Percentiles rank a stretch among this genome's conserved stretches.
Evolutionary conservation across 345 rosid genomes (phyloP).

Genomic region (Firmiana major): DNA sequence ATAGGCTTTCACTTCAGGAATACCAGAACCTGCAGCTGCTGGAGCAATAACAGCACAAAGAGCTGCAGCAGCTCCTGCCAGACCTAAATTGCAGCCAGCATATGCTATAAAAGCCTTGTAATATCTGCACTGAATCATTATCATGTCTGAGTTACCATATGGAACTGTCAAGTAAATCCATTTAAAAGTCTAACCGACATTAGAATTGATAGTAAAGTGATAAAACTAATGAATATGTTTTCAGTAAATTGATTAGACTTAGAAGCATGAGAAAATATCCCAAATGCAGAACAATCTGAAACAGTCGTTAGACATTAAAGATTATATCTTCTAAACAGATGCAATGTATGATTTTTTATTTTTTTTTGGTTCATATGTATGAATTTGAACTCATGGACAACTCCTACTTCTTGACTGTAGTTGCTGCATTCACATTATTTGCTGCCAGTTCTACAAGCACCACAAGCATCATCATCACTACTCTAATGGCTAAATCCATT

Average conservation of each 20-base stretch:
- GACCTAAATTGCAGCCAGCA: slow-evolving; percentile 32
- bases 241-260: neutral
- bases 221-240: neutral
- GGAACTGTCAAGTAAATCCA: neutral
- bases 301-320: neutral
- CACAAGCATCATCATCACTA: too few species aligned
- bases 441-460: too few species aligned
- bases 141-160: slow-evolving; percentile 9
- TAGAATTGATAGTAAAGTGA: neutral
- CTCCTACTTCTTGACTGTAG: too few species aligned
- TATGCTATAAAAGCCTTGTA: slow-evolving; percentile 31
- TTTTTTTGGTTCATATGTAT: neutral
- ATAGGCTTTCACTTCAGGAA: slow-evolving; percentile 56
- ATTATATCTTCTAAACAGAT: neutral
- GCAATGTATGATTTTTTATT: too few species aligned
- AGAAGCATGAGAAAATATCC: neutral
- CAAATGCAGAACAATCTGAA: neutral
- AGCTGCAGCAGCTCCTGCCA: slow-evolving; percentile 35
- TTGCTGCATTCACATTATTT: too few species aligned
- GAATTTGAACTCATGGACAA: neutral
- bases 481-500: neutral
- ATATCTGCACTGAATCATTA: slow-evolving; percentile 35
- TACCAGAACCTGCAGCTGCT: slow-evolving; percentile 50
- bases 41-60: slow-evolving; percentile 47
- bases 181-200: neutral